Evolutionary conservation across 148 eudicot species (phyloP), one percentile per base, ranked within the genome.

Genomic region (Hydrangea macrophylla): DNA sequence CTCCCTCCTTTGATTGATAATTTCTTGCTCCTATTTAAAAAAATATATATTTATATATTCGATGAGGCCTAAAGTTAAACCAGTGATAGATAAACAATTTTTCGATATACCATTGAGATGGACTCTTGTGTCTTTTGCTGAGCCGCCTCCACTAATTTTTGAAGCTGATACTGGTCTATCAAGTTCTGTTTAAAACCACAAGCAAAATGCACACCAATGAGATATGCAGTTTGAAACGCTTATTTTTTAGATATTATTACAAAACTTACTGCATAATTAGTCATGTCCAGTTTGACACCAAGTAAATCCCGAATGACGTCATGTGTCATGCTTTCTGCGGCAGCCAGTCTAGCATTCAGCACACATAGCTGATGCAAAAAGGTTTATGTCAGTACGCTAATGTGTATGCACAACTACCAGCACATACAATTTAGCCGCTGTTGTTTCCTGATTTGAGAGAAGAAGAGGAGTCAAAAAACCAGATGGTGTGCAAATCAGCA

Each of bases 301-400:
- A 87, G 84, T 76, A 87, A 66, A 82, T 87, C 92, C 58, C 92
- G 84, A 71, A 87, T 87, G 64, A 87, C 85, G 45, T 87, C 92
- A 73, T 87, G 92, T 51, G 92, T 87, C 92, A 87, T 84, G 79
- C 80, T 87, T 69, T 87, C 92, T 54, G 88, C 82, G 55, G 89
- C 76, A 33, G 89, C 89, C 70, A 87, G 70, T 73, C 84, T 82
- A 60, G 83, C 76, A 37, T 75, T 87, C 69, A 87, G 74, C 75
- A 67, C 69, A 56, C 85, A 84, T 48, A 87, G 73, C 92, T 87
- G 83, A 37, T 50, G 32, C 13, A 56, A 15, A 23, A 55, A 9
- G 39, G 44, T 48, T 23, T 54, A 27, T 44, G 53, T 36, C 18
- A 60, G 6, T 27, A 60, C 39, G 60, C 53, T 68, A 50, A 30